Base-by-base conservation (phyloP, 2,329 filamentous ascomycete species). In the Fusarium subtropicale region DNA sequence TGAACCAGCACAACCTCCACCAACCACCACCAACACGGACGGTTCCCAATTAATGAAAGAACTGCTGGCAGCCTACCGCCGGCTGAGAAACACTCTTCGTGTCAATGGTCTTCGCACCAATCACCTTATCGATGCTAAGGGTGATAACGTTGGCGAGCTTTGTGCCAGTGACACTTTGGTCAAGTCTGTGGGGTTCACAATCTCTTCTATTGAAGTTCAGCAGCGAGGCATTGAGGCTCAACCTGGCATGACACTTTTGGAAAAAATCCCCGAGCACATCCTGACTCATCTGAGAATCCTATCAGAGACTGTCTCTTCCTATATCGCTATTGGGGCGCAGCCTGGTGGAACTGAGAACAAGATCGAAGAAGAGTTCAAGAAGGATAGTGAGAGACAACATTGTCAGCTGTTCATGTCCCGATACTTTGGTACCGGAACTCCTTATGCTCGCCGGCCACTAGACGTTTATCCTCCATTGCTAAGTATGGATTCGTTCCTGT, bases 231-330 rank as follows among this genome's bases (percentile, higher is more conserved):
- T 93, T 5, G 91, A 93, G 72, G 89, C 90, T 24, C 88, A 91
- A 68, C 86, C 88, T 47, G 91, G 92, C 56, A 85, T 89, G 78
- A 95, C 91, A 7, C 81, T 98, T 46, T 80, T 98, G 22, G 91
- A 95, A 70, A 94, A 91, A 74, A 91, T 98, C 53, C 91, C 96
- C 1, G 91, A 95, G 59, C 90, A 97, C 77, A 87, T 88, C 2
- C 82, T 99, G 63, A 96, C 92, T 3, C 94, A 98, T 77, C 84
- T 99, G 30, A 92, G 94, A 50, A 90, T 98, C 30, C 83, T 98
- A 26, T 90, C 93, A 2, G 96, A 97, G 81, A 98, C 94, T 2
- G 91, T 92, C 2, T 88, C 91, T 31, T 94, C 94, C 0, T 98
- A 96, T 78, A 87, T 94, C 56, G 88, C 93, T 2, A 85, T 97